Evolutionary conservation across 225 moss, liverwort and hornwort species (phyloP), one percentile per base, ranked within the genome.

Genomic region (Physcomitrium patens): DNA sequence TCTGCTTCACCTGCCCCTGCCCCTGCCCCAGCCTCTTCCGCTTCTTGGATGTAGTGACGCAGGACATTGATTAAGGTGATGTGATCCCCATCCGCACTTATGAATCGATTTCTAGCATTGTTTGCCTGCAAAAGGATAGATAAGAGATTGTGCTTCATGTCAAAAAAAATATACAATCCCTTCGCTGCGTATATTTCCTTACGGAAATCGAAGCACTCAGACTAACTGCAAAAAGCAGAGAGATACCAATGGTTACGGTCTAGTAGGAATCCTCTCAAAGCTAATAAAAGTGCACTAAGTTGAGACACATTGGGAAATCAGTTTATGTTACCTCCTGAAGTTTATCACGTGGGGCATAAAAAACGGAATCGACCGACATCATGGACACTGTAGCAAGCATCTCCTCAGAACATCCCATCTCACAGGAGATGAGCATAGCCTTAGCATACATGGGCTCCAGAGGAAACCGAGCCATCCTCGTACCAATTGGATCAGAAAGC

Each of bases 371-470:
- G 26, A 93, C 95, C 44, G 99, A 99, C 59, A 99, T 85, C 93
- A 99, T 93, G 54, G 95, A 89, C 45, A 99, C 91, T 55, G 91
- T 87, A 48, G 90, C 94, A 76, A 99, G 83, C 95, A 99, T 99
- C 81, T 99, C 99, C 75, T 93, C 93, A n/a, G 92, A 90, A 83
- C 99, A 99, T 46, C 86, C 86, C 78, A 93, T 91, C 54, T 80
- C 86, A 63, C 85, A 83, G 22, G 99, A 95, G 66, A 89, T 84
- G 69, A 99, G 82, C 87, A 95, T 90, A 17, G 99, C 99, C 86
- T 99, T 99, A 7, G 99, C 91, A 74, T 86, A 93, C 68, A 99
- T 74, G 31, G 99, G 99, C 69, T 99, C 95, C 72, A 99, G 60
- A 67, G 99, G 99, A 76, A 95, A 93, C 19, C 88, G 86, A 68